phyloP scores from a whole-genome alignment of 371 early-diverging fungal species.

The Quaeritorhiza haematococci region DNA sequence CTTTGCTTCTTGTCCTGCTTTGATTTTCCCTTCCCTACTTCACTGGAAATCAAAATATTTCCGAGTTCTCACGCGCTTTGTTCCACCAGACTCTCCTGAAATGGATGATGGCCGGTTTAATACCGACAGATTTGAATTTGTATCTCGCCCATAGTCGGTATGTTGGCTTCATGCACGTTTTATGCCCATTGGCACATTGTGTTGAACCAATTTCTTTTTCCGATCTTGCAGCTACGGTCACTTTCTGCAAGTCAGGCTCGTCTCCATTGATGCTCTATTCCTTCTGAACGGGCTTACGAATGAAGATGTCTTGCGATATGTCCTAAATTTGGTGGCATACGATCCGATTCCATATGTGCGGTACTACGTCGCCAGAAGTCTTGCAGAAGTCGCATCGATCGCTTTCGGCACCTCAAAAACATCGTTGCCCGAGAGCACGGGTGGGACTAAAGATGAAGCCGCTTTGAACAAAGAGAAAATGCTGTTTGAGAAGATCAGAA shows the following conservation, averaged over 20 bases:
- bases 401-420: background rate
- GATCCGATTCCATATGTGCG: conserved; percentile 30
- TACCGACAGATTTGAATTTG: conserved; percentile 59
- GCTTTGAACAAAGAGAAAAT: background rate
- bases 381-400: conserved; percentile 7
- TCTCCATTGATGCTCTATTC: conserved; percentile 28
- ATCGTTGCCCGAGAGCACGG: background rate
- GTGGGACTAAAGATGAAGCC: background rate
- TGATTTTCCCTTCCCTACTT: too few relatives aligned
- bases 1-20: background rate
- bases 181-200: conserved; percentile 4
- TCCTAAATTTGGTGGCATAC: conserved; percentile 16
- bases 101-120: conserved; percentile 56
- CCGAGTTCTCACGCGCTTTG: background rate
- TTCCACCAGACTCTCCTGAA: conserved; percentile 25
- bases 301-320: conserved; percentile 12
- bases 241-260: conserved; percentile 23
- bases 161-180: too few relatives aligned
- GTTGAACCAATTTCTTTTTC: conserved; percentile 1
- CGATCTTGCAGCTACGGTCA: conserved; percentile 21
- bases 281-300: conserved; percentile 21
- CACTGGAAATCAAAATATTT: too few relatives aligned
- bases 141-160: conserved; percentile 44
- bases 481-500: background rate
- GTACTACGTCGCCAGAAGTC: conserved; percentile 22